These are phyloP conservation scores for Colletotrichum viniferum DNA, from an alignment of 2,329 filamentous ascomycete species.

Conservation along the genomic window DNA sequence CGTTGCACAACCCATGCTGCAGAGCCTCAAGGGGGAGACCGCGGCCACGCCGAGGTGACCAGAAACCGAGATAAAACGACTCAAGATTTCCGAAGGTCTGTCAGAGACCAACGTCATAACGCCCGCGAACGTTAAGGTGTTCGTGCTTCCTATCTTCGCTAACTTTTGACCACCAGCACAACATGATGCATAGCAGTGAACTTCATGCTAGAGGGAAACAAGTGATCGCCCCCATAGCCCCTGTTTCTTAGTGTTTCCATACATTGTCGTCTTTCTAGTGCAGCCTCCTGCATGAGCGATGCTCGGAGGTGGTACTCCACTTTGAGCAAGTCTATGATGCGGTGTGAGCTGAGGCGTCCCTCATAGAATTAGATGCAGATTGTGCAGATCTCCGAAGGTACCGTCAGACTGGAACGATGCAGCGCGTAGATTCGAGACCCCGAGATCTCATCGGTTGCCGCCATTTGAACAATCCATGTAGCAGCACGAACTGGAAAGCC, in stretches of 20 bases:
- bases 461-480: neutral
- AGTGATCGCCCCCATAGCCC: neutral
- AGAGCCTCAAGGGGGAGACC: neutral
- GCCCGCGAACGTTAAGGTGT: neutral
- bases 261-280: neutral
- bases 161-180: neutral
- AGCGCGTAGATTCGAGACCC: neutral
- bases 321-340: neutral
- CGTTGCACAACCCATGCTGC: neutral
- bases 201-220: neutral
- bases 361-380: neutral
- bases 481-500: neutral
- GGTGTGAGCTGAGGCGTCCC: neutral
- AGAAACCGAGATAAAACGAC: neutral
- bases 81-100: neutral
- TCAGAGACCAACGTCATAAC: neutral
- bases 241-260: neutral
- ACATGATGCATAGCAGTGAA: neutral
- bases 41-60: neutral
- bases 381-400: slow-evolving; percentile 1
- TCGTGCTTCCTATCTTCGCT: neutral
- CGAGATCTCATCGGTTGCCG: neutral
- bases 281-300: neutral
- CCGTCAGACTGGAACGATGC: slow-evolving; percentile 16
- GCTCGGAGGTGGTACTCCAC: neutral